Evolutionary conservation across 208 protist genomes (phyloP).

Genomic region (Trypanosoma congolense): DNA sequence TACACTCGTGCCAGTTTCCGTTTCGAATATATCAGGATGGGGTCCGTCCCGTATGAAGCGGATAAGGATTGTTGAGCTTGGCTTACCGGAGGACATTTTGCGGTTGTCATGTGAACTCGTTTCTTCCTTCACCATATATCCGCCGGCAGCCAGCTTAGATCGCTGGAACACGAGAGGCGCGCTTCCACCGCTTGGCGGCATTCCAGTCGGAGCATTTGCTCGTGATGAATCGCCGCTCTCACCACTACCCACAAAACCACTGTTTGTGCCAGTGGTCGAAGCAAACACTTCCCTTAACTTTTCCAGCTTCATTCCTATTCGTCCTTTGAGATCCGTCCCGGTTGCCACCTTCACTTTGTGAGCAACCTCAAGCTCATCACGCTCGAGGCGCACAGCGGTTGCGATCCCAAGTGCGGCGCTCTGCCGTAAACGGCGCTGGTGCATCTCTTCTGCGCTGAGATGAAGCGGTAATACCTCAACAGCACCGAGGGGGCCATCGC

Average conservation of each 20-base stretch:
- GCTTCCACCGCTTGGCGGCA: neutral
- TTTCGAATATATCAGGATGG: constrained; percentile 11
- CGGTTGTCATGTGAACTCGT: constrained; percentile 2
- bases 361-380: constrained; percentile 52
- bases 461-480: constrained; percentile 19
- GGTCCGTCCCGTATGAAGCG: constrained; percentile 33
- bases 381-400: constrained; percentile 60
- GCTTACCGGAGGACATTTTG: constrained; percentile 36
- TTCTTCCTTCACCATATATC: constrained; percentile 50
- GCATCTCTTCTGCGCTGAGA: constrained; percentile 71
- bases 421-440: constrained; percentile 54
- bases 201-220: constrained; percentile 10
- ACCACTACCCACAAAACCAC: neutral
- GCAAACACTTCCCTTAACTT: constrained; percentile 32
- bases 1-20: neutral
- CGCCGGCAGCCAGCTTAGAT: constrained; percentile 57
- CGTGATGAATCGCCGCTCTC: constrained; percentile 12
- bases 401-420: constrained; percentile 69
- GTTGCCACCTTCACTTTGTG: constrained; percentile 50
- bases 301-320: constrained; percentile 54
- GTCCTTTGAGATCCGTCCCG: constrained; percentile 50
- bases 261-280: neutral
- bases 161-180: constrained; percentile 62
- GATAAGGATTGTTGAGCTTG: constrained; percentile 75
- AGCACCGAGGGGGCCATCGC: neutral